phyloP scores from a whole-genome alignment of 225 moss, liverwort and hornwort genomes.

The Rhytidiadelphus loreus region DNA sequence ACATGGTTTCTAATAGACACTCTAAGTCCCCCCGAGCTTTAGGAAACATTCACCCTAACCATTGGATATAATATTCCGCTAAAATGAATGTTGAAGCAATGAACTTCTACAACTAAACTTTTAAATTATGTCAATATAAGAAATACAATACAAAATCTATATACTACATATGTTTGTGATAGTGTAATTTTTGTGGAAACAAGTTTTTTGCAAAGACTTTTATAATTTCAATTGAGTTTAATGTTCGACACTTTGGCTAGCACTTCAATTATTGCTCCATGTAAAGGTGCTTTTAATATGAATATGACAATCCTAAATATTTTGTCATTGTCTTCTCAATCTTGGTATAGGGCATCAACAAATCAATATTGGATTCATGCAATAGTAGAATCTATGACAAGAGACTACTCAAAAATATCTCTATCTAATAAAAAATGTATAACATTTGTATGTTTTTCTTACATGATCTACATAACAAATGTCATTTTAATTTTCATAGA shows the following conservation, averaged over 20 bases:
- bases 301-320: neutral
- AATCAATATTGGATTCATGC: neutral
- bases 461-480: neutral
- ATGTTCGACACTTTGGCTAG: neutral
- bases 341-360: neutral
- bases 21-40: no score
- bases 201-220: neutral
- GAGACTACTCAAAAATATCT: neutral
- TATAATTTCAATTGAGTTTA: neutral
- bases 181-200: neutral
- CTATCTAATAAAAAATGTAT: neutral
- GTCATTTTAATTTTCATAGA: neutral
- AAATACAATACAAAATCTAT: neutral
- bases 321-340: neutral
- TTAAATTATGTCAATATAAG: neutral
- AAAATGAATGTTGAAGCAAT: neutral
- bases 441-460: neutral
- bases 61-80: neutral
- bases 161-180: neutral
- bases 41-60: accelerated
- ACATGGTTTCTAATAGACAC: no score
- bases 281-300: neutral
- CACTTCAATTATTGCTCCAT: neutral
- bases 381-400: neutral
- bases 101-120: neutral